Evolutionary conservation across 2,329 filamentous ascomycete species (phyloP).

Genomic region (Aspergillus uvarum): DNA sequence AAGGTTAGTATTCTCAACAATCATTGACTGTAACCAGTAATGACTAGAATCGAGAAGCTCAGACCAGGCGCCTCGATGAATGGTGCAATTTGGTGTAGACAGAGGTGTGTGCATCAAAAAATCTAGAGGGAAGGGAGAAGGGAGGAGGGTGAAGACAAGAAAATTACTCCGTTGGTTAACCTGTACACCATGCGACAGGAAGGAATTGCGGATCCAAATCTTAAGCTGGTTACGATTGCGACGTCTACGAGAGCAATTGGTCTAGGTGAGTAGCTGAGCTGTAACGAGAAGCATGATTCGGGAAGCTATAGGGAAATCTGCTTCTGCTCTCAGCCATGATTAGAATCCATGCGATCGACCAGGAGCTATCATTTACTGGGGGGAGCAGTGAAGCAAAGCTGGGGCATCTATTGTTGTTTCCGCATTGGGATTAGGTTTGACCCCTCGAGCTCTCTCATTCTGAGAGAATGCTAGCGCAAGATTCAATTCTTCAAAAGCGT

Average conservation of each 20-base stretch:
- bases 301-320: neutral
- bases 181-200: neutral
- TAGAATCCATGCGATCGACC: neutral
- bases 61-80: neutral
- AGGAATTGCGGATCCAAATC: conserved; percentile 1
- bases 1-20: neutral
- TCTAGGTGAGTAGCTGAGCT: neutral
- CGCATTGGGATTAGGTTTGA: neutral
- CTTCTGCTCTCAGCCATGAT: neutral
- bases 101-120: neutral
- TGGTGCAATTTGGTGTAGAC: neutral
- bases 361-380: too few relatives aligned
- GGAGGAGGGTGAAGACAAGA: neutral
- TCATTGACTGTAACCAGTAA: neutral
- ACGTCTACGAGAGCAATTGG: neutral
- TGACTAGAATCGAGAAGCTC: neutral
- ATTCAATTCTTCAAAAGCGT: neutral
- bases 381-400: too few relatives aligned
- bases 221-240: neutral
- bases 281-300: neutral
- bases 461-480: neutral
- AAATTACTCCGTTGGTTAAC: too few relatives aligned
- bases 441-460: neutral
- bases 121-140: neutral
- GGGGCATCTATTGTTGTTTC: neutral